Evolutionary conservation across 768 basidiomycete species (phyloP), one percentile per base, ranked within the genome.

Genomic region (Phaffia tasmanica): DNA sequence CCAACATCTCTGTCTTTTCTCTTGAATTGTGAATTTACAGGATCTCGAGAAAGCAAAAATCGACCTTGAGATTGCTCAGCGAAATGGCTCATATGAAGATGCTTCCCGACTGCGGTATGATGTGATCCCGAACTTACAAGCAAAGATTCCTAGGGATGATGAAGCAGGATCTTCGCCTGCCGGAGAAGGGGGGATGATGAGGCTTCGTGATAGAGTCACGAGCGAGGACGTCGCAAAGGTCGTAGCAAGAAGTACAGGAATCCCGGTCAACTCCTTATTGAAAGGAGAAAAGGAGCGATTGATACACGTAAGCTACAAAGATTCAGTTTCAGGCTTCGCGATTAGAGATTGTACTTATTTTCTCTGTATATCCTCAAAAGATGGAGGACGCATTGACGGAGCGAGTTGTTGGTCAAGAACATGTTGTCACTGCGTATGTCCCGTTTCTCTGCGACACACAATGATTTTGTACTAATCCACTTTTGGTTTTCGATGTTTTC

Each of bases 261-360:
- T 94, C 30, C 91, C 91, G 0, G 89, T 93, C 1, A 84, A 88
- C 75, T 91, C 86, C 72, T 76, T 94, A 68, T 76, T 94, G 71
- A 89, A 88, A 74, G 90, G 91, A 4, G 91, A 97, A 75, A 79
- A 86, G 70, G 89, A 97, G 74, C 89, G 88, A 73, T 80, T 95
- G 27, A 85, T 93, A 11, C 85, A 91, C 78, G 89, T 89, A 71
- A 64, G 86, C 81, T 0, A 27, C n/a, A 16, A 49, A 53, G 56
- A 25, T 71, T 62, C 49, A 27, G 1, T 1, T 32, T 6, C 42
- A 47, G 54, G 53, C 46, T 47, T n/a, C 21, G 23, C 62, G 30
- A 54, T 5, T 3, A 21, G 3, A n/a, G 2, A 14, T 25, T 50
- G 54, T 25, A 47, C 50, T 16, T 4, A 9, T 27, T 49, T 3